Conservation (phyloP, 1,284 basidiomycete species). For the Trichosporon sp. region DNA sequence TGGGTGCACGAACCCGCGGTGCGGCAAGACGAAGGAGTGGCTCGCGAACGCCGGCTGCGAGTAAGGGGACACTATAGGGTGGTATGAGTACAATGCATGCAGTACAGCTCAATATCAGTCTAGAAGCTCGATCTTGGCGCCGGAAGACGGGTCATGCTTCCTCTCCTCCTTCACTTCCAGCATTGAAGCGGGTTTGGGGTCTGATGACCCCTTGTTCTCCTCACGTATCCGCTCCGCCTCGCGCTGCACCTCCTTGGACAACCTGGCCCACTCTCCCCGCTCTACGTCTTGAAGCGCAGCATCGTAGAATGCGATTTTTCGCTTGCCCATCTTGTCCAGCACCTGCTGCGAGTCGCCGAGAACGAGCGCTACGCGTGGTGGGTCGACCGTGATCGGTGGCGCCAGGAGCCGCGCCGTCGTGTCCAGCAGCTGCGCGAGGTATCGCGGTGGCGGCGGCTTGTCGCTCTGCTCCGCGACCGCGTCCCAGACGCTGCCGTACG, state of each 20-base stretch:
- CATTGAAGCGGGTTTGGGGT: too few species aligned
- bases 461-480: constrained; percentile 16
- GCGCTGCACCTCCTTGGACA: constrained; percentile 28
- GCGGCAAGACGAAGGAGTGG: constrained; percentile 82
- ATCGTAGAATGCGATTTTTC: constrained; percentile 44
- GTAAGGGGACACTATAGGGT: constrained; percentile 17
- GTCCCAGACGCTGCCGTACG: constrained; percentile 43
- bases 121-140: constrained; percentile 11
- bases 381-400: constrained; percentile 31
- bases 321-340: constrained; percentile 19
- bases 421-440: constrained; percentile 28
- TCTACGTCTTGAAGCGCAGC: constrained; percentile 27
- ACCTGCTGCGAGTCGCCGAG: constrained; percentile 36
- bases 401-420: constrained; percentile 27
- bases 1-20: constrained; percentile 83
- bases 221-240: constrained; percentile 25
- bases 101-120: not conserved
- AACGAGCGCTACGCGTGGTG: constrained; percentile 25
- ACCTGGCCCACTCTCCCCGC: constrained; percentile 33
- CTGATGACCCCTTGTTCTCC: constrained; percentile 4
- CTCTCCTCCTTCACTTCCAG: not conserved
- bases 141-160: not conserved
- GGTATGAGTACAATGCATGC: not conserved
- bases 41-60: constrained; percentile 55
- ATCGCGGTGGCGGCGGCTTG: not conserved